Conservation (phyloP, 2,329 filamentous ascomycete genomes). For the Aspergillus tamarii region DNA sequence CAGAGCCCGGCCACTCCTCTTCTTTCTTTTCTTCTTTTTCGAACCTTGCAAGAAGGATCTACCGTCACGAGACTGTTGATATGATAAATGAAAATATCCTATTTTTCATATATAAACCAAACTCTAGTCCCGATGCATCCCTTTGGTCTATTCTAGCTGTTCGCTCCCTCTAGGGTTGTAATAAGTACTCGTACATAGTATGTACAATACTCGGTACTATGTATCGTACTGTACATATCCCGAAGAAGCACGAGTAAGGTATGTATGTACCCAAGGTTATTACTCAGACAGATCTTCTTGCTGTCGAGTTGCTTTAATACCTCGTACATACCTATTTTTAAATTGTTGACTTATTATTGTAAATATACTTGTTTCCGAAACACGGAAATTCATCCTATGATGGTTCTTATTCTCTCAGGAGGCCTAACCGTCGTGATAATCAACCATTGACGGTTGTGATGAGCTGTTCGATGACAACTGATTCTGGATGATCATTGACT, state of each 20-base stretch:
- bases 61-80: not conserved
- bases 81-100: not conserved
- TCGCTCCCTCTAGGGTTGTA: not conserved
- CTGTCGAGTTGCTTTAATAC: not conserved
- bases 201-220: not conserved
- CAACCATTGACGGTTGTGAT: slow-evolving; percentile 15
- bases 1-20: not conserved
- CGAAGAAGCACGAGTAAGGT: not conserved
- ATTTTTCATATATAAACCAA: not conserved
- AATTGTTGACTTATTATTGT: not conserved
- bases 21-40: not conserved
- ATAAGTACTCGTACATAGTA: not conserved
- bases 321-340: not conserved
- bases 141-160: not conserved
- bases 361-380: not conserved
- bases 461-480: slow-evolving; percentile 25
- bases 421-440: slow-evolving; percentile 6
- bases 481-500: slow-evolving; percentile 22
- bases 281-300: not conserved
- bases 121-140: not conserved
- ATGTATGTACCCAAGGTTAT: not conserved
- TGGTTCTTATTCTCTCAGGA: not conserved
- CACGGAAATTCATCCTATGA: not conserved
- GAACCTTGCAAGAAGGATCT: not conserved
- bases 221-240: slow-evolving; percentile 1